Conservation (phyloP, 176 grass and related monocot genomes). For the Zoysia japonica region DNA sequence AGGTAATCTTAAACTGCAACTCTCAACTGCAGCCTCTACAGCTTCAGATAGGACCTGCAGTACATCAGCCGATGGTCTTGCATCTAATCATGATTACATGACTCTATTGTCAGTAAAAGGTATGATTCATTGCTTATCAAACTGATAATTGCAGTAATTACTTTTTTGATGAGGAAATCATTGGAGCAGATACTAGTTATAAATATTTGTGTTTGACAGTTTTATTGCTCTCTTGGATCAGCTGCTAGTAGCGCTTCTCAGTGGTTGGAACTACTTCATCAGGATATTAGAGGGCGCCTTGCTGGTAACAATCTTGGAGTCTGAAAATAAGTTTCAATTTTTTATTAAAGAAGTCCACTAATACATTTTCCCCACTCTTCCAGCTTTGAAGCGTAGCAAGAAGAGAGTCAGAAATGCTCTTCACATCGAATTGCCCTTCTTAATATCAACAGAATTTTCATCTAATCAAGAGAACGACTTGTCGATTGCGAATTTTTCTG, state of each 20-base stretch:
- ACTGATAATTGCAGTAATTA: not conserved
- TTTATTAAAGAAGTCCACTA: conserved; percentile 17
- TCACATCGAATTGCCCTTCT: conserved; percentile 78
- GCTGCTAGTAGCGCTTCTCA: conserved; percentile 85
- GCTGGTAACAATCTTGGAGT: conserved; percentile 60
- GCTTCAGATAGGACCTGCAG: conserved; percentile 58
- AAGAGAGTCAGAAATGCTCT: conserved; percentile 81
- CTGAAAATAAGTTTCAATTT: not conserved
- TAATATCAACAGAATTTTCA: conserved; percentile 75
- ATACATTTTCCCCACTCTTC: conserved; percentile 24
- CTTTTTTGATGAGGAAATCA: not conserved
- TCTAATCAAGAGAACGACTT: conserved; percentile 67
- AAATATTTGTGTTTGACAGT: conserved; percentile 32
- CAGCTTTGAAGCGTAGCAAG: conserved; percentile 76
- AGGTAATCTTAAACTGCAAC: conserved; percentile 56
- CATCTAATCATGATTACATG: conserved; percentile 61
- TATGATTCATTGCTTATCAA: conserved; percentile 35
- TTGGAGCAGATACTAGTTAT: not conserved
- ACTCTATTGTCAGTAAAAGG: conserved; percentile 78
- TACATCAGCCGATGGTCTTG: conserved; percentile 53
- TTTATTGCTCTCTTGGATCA: conserved; percentile 40
- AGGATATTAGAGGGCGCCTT: conserved; percentile 92
- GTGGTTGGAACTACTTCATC: conserved; percentile 90
- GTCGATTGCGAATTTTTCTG: conserved; percentile 41
- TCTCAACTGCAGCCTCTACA: conserved; percentile 59